Percentiles rank a stretch among this genome's conserved stretches.
These are phyloP conservation scores for Aspergillus novoparasiticus DNA, from an alignment of 2,329 filamentous ascomycete genomes.

Conservation along the genomic window DNA sequence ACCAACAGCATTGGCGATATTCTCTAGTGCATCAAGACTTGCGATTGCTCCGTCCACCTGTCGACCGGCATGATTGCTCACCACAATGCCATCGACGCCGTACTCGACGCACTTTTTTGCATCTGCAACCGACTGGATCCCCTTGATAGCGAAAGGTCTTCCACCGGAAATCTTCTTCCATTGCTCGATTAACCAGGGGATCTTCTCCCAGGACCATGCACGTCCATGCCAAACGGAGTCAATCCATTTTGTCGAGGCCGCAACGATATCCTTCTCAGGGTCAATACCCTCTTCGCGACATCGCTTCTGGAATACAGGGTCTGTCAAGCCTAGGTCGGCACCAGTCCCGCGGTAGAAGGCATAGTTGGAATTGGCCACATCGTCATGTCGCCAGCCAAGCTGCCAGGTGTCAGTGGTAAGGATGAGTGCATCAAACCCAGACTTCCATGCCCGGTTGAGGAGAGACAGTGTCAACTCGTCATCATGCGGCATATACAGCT, in stretches of 20 bases:
- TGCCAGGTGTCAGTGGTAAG: constrained; percentile 67
- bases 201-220: constrained; percentile 66
- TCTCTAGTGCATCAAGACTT: constrained; percentile 62
- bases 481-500: constrained; percentile 66
- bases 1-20: constrained; percentile 57
- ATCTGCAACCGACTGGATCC: constrained; percentile 68
- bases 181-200: constrained; percentile 64
- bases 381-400: constrained; percentile 63
- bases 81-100: constrained; percentile 67
- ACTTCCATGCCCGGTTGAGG: constrained; percentile 56
- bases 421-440: constrained; percentile 60
- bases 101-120: constrained; percentile 61
- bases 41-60: constrained; percentile 65
- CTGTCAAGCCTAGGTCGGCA: constrained; percentile 58
- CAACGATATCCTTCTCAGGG: constrained; percentile 52
- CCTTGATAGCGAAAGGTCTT: constrained; percentile 66
- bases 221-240: constrained; percentile 67
- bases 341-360: constrained; percentile 65
- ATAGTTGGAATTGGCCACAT: constrained; percentile 60
- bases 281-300: constrained; percentile 58
- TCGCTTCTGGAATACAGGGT: constrained; percentile 61
- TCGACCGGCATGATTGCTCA: constrained; percentile 71
- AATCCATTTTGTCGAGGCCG: constrained; percentile 64
- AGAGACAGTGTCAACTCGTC: constrained; percentile 61
- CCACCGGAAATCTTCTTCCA: constrained; percentile 58